Evolutionary conservation across 768 basidiomycete species (phyloP).

Genomic region (Multifurca ochricompacta): DNA sequence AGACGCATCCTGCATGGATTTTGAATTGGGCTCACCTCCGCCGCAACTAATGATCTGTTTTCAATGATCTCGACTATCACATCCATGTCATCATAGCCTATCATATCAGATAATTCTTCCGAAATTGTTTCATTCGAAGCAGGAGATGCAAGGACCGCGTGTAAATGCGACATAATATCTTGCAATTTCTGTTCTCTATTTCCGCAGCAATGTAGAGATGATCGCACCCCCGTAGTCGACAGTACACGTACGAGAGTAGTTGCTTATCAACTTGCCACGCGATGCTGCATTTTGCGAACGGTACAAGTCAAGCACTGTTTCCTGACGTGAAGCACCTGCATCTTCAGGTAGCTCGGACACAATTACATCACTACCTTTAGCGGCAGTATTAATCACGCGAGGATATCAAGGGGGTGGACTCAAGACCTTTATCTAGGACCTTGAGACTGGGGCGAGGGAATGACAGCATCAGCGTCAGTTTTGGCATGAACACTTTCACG

Average conservation of each 20-base stretch:
- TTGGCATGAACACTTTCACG: not conserved
- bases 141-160: slow-evolving; percentile 39
- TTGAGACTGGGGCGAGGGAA: slow-evolving; percentile 2
- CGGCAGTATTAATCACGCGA: not conserved
- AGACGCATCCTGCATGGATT: not conserved
- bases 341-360: slow-evolving; percentile 12
- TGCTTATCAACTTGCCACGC: slow-evolving; percentile 9
- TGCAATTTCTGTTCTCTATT: slow-evolving; percentile 27
- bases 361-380: slow-evolving; percentile 8
- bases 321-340: slow-evolving; percentile 6
- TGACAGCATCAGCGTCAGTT: slow-evolving; percentile 1
- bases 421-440: slow-evolving; percentile 7
- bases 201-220: not conserved
- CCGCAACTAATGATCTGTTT: slow-evolving; percentile 41
- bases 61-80: slow-evolving; percentile 63
- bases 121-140: slow-evolving; percentile 65
- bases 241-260: slow-evolving; percentile 19
- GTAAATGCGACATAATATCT: slow-evolving; percentile 25
- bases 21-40: slow-evolving; percentile 36
- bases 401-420: not conserved
- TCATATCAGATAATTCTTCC: slow-evolving; percentile 63
- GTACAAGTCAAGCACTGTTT: slow-evolving; percentile 18
- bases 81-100: slow-evolving; percentile 82
- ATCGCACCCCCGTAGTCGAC: not conserved
- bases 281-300: not conserved